Evolutionary conservation across 768 basidiomycete genomes (phyloP).

Genomic region (Agaricus sinodeliciosus): DNA sequence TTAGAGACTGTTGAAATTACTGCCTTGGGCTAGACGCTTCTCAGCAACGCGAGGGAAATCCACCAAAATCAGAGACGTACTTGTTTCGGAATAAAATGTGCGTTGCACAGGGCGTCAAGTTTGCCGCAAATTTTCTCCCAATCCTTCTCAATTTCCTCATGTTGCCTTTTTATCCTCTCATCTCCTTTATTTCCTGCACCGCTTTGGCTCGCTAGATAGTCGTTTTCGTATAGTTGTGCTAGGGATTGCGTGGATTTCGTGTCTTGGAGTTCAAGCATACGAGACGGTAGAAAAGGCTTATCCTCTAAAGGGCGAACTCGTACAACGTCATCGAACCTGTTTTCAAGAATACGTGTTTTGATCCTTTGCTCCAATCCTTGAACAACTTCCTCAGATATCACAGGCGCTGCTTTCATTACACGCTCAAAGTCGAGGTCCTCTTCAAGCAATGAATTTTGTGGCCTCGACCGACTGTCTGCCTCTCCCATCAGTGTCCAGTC

Average conservation of each 20-base stretch:
- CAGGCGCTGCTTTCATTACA: constrained; percentile 76
- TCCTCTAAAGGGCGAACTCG: constrained; percentile 75
- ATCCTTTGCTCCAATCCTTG: constrained; percentile 83
- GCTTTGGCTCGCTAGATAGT: constrained; percentile 66
- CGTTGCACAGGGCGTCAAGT: constrained; percentile 89
- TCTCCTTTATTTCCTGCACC: constrained; percentile 73
- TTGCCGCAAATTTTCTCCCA: constrained; percentile 88
- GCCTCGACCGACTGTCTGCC: constrained; percentile 72
- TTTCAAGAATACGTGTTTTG: constrained; percentile 80
- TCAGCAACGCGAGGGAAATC: background rate
- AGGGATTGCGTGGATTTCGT: constrained; percentile 83
- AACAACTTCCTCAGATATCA: constrained; percentile 85
- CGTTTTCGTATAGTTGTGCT: constrained; percentile 94
- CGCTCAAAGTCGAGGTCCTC: constrained; percentile 96
- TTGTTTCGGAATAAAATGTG: constrained; percentile 92
- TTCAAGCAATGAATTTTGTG: constrained; percentile 86
- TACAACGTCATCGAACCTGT: constrained; percentile 86
- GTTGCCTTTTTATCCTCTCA: constrained; percentile 82
- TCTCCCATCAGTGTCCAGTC: constrained; percentile 94
- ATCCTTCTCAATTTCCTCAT: constrained; percentile 72
- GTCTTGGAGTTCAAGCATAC: constrained; percentile 84
- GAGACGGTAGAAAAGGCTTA: constrained; percentile 87
- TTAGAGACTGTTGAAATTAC: constrained; percentile 81
- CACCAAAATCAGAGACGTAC: constrained; percentile 36
- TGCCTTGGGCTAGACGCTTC: constrained; percentile 66